Evolutionary conservation across 148 eudicot species (phyloP).

Genomic region (Chenopodium album): DNA sequence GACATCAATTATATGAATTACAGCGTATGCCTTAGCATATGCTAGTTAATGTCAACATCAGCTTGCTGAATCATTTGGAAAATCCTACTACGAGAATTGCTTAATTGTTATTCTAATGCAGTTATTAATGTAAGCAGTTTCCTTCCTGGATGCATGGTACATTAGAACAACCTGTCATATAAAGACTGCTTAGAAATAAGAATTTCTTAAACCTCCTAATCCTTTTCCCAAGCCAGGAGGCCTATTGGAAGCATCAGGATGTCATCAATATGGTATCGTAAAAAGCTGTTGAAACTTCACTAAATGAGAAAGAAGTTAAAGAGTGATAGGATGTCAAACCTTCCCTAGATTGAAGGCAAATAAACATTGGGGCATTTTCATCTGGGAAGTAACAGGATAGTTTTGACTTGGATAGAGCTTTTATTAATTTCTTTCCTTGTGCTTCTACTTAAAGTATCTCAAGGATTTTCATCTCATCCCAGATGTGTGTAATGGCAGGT

Average conservation of each 20-base stretch:
- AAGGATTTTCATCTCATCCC: background rate
- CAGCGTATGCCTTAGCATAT: too few species aligned
- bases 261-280: background rate
- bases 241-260: background rate
- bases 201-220: background rate
- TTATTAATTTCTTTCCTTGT: background rate
- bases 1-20: background rate
- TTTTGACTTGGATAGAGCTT: background rate
- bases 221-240: background rate
- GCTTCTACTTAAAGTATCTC: background rate
- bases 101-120: background rate
- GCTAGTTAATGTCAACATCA: background rate
- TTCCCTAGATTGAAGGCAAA: background rate
- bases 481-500: constrained; percentile 44
- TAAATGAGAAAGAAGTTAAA: background rate
- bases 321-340: background rate
- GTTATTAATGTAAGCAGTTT: background rate
- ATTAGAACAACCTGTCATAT: background rate
- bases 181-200: background rate
- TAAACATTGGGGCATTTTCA: background rate
- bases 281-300: background rate
- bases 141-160: background rate
- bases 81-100: background rate
- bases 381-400: background rate
- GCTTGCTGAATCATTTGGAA: background rate